A percentile compares a stretch with the other conserved stretches of the same genome.
Conservation (phyloP, 768 basidiomycete species). For the Boletus rufocinnamomeus region DNA sequence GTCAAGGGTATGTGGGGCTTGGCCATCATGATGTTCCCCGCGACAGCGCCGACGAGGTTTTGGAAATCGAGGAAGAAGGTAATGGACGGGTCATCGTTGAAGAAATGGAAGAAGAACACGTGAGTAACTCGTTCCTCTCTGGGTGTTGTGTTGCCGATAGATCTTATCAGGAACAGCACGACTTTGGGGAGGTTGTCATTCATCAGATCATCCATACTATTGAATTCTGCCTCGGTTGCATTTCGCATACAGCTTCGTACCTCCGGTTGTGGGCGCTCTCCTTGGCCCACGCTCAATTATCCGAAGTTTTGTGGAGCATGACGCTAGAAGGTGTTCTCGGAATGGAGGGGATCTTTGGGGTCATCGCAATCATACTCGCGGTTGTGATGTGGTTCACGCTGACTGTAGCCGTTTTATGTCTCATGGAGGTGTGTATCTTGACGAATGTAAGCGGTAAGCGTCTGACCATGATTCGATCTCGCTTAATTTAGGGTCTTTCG, state of each 20-base stretch:
- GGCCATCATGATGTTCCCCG: slow-evolving; percentile 57
- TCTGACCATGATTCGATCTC: slow-evolving; percentile 12
- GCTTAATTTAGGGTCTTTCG: slow-evolving; percentile 69
- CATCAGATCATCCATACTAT: slow-evolving; percentile 99
- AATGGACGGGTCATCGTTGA: slow-evolving; percentile 74
- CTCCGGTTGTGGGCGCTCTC: slow-evolving; percentile 97
- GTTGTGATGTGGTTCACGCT: slow-evolving; percentile 74
- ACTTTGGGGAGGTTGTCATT: slow-evolving; percentile 92
- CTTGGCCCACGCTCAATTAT: slow-evolving; percentile 95
- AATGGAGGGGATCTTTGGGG: slow-evolving; percentile 64
- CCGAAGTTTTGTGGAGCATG: slow-evolving; percentile 92
- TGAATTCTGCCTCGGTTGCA: slow-evolving; percentile 98
- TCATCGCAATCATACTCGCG: slow-evolving; percentile 50
- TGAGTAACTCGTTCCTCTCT: slow-evolving; percentile 41
- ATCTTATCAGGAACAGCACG: slow-evolving; percentile 69
- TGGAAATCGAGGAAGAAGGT: slow-evolving; percentile 82
- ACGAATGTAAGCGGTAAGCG: slow-evolving; percentile 21
- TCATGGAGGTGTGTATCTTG: slow-evolving; percentile 79
- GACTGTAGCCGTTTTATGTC: slow-evolving; percentile 79
- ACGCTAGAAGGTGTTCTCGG: slow-evolving; percentile 66
- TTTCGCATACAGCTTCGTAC: slow-evolving; percentile 95
- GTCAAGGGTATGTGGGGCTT: slow-evolving; percentile 80
- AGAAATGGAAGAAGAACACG: slow-evolving; percentile 68
- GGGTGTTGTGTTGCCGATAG: slow-evolving; percentile 8
- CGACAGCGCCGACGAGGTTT: slow-evolving; percentile 56